Percentiles rank a stretch among this genome's conserved stretches.
Evolutionary conservation across 805 yeast species (phyloP).

Genomic region (Starmerella bombicola): DNA sequence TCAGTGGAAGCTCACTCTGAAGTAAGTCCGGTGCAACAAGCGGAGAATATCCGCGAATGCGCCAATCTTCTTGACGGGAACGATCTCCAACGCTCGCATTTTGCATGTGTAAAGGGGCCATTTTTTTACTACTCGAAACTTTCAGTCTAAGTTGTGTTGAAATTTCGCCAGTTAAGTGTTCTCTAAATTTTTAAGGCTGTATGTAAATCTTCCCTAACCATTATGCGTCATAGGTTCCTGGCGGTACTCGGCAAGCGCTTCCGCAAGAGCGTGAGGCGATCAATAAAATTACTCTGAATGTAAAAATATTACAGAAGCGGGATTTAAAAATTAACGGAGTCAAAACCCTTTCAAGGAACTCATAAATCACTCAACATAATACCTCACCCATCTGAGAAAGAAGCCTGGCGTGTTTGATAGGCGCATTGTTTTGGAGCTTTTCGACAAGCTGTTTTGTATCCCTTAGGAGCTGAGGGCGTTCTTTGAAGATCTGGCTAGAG

Average conservation of each 20-base stretch:
- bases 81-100: slow-evolving; percentile 24
- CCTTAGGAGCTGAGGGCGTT: slow-evolving; percentile 2
- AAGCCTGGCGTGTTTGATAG: not conserved
- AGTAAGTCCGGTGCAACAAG: slow-evolving; percentile 88
- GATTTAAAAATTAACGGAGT: too few species aligned
- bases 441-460: not conserved
- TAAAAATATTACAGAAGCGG: too few species aligned
- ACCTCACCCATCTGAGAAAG: not conserved
- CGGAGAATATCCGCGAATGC: slow-evolving; percentile 80
- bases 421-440: not conserved
- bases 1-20: slow-evolving; percentile 71
- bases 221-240: too few species aligned
- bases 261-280: too few species aligned
- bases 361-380: not conserved
- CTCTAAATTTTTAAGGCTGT: too few species aligned
- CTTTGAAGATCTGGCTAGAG: not conserved
- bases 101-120: slow-evolving; percentile 22
- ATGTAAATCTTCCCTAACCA: too few species aligned
- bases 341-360: too few species aligned
- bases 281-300: too few species aligned
- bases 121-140: slow-evolving; percentile 1
- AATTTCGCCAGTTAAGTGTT: too few species aligned
- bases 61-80: slow-evolving; percentile 22
- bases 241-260: too few species aligned
- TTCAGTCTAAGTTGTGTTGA: too few species aligned